phyloP scores from a whole-genome alignment of 257 asterid species.

The Asclepias syriaca region DNA sequence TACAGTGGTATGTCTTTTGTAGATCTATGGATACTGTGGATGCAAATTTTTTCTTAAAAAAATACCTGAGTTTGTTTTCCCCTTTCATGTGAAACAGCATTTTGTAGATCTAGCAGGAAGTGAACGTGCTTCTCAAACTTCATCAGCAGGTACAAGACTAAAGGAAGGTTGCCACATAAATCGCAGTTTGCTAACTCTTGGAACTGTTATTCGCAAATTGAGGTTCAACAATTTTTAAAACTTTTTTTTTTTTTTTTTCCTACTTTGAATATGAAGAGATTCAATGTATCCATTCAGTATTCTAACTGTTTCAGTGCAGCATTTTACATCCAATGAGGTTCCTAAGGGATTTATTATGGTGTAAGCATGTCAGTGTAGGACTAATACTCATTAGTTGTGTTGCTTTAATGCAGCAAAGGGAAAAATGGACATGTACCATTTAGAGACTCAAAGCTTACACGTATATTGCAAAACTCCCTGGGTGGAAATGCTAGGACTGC shows the following conservation, averaged over 20 bases:
- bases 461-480: slow-evolving; percentile 72
- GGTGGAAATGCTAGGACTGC: slow-evolving; percentile 97
- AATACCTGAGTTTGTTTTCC: slow-evolving; percentile 10
- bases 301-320: not conserved
- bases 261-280: not conserved
- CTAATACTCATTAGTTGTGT: not conserved
- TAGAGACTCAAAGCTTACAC: slow-evolving; percentile 90
- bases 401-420: slow-evolving; percentile 58
- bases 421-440: slow-evolving; percentile 84
- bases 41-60: not conserved
- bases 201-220: slow-evolving; percentile 86
- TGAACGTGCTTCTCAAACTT: slow-evolving; percentile 87
- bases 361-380: not conserved
- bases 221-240: slow-evolving; percentile 35
- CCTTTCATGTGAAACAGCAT: slow-evolving; percentile 34
- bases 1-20: slow-evolving; percentile 57
- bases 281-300: too few relatives aligned
- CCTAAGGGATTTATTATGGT: not conserved
- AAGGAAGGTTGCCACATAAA: slow-evolving; percentile 94
- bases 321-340: not conserved
- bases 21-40: not conserved
- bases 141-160: slow-evolving; percentile 56
- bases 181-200: slow-evolving; percentile 89
- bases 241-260: not conserved
- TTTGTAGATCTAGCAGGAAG: slow-evolving; percentile 97